phyloP scores from a whole-genome alignment of 78 protist species.

The Dictyostelium capitatum region DNA sequence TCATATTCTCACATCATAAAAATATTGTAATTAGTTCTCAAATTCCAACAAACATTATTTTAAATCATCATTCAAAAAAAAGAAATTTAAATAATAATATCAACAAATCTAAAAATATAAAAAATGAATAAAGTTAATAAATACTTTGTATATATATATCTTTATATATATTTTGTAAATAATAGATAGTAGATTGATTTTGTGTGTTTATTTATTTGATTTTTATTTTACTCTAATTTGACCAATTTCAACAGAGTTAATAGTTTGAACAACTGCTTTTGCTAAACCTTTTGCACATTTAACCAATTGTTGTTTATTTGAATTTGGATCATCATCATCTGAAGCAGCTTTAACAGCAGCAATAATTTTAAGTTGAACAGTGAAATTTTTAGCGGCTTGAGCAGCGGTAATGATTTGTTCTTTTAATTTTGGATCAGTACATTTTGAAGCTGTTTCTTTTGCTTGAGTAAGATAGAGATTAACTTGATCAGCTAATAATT shows the following conservation, averaged over 20 bases:
- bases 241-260: constrained; percentile 80
- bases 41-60: neutral
- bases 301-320: constrained; percentile 79
- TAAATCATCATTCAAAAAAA: no score
- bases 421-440: constrained; percentile 80
- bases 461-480: constrained; percentile 66
- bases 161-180: no score
- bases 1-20: neutral
- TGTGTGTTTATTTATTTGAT: neutral
- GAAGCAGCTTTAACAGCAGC: constrained; percentile 82
- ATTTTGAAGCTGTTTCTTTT: constrained; percentile 75
- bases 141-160: no score
- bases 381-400: constrained; percentile 74
- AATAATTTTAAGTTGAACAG: constrained; percentile 83
- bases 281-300: constrained; percentile 78
- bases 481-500: constrained; percentile 61
- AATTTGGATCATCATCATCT: constrained; percentile 57
- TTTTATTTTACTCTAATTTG: constrained; percentile 72
- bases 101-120: no score
- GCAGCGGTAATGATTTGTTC: constrained; percentile 82
- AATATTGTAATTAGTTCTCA: constrained; percentile 4
- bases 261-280: constrained; percentile 60
- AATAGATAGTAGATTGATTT: no score
- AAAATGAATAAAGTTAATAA: no score
- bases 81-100: no score